These are phyloP conservation scores for Paxillus rubicundulus DNA, from an alignment of 768 basidiomycete species.

Conservation along the genomic window DNA sequence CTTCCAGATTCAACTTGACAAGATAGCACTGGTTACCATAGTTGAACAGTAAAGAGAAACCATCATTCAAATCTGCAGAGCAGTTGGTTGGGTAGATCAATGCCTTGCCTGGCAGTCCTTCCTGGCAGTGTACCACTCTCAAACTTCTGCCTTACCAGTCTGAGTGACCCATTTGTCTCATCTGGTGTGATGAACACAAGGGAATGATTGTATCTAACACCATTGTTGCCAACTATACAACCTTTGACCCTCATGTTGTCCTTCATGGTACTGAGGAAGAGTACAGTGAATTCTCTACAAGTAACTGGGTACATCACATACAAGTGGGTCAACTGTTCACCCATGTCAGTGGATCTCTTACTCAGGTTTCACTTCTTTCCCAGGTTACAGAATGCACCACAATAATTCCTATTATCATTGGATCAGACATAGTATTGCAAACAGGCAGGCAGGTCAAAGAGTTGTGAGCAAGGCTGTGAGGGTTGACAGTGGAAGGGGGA, in stretches of 20 bases:
- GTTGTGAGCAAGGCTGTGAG: too few relatives aligned
- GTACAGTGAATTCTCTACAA: not conserved
- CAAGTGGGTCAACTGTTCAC: not conserved
- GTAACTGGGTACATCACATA: not conserved
- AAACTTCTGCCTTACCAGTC: conserved; percentile 10
- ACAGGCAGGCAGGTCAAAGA: too few relatives aligned
- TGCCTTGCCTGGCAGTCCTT: conserved; percentile 18
- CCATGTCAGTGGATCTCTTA: too few relatives aligned
- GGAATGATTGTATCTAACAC: conserved; percentile 27
- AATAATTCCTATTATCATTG: conserved; percentile 22
- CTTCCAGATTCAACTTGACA: too few relatives aligned
- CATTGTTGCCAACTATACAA: conserved; percentile 8
- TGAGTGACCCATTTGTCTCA: conserved; percentile 16
- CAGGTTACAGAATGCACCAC: conserved; percentile 21
- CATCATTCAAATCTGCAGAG: not conserved
- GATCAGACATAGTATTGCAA: too few relatives aligned
- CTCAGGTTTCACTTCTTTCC: too few relatives aligned
- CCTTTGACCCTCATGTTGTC: conserved; percentile 8
- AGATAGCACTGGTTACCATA: too few relatives aligned
- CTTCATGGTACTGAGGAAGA: not conserved
- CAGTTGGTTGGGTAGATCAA: conserved; percentile 9
- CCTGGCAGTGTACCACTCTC: conserved; percentile 16
- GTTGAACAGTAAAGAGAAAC: too few relatives aligned
- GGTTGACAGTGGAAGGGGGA: too few relatives aligned
- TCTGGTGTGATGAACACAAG: conserved; percentile 25